Evolutionary conservation across 1,284 basidiomycete species (phyloP), one percentile per base, ranked within the genome.

Genomic region (Pholiota adiposa): DNA sequence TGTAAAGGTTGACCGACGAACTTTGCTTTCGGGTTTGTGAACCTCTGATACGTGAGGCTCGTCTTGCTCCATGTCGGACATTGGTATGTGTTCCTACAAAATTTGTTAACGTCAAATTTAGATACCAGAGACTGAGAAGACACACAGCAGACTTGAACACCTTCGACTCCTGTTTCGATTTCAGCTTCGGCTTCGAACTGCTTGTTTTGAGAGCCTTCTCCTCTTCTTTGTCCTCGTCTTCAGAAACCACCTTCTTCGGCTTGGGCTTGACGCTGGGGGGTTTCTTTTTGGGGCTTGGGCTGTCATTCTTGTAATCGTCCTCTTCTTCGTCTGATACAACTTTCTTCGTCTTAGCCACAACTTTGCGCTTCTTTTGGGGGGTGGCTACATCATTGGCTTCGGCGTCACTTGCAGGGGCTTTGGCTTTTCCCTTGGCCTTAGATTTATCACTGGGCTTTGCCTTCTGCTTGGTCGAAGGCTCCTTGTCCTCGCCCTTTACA

Each of bases 21-120:
- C 59, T 60, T 64, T 50, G 51, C 44, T 9, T 52, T 50, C 51
- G 44, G 34, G 27, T 38, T 59, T 48, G 49, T 44, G 50, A 19
- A 54, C 62, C 23, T 54, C 50, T 7, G 51, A 12, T 18, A 49
- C 53, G 11, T 59, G 55, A n/a, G 68, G 64, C 38, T 68, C 67
- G 50, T 72, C 73, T 43, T 70, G 66, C 43, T 76, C 75, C 36
- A 73, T 68, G 58, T 77, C 75, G 1, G 76, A 77, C 2, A 74
- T 72, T 23, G 70, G 66, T 38, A 78, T 64, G 43, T 71, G 69
- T 63, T 73, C 75, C 54, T 56, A 23, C 18, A 5, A 23, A 14
- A 34, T 6, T 14, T 31, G 19, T 29, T 43, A 33, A 27, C 19
- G 29, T 31, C 11, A 27, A 1, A 11, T 12, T 29, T 8, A 31